These are phyloP conservation scores for Eucalyptus polybractea DNA, from an alignment of 345 rosid genomes.

Conservation along the genomic window DNA sequence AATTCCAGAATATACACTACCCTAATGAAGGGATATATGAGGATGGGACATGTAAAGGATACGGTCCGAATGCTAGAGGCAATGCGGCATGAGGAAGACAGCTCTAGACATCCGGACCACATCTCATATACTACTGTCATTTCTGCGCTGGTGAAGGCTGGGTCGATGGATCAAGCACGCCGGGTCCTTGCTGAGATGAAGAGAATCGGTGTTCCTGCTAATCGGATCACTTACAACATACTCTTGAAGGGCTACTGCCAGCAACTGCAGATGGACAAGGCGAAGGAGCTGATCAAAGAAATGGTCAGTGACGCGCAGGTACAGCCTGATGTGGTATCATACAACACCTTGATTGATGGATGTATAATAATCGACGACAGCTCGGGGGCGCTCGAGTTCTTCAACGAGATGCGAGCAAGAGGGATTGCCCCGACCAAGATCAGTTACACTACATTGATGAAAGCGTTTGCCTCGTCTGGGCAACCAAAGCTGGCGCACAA, in stretches of 20 bases:
- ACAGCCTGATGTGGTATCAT: slow-evolving; percentile 85
- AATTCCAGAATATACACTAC: slow-evolving; percentile 79
- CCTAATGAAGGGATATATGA: slow-evolving; percentile 96
- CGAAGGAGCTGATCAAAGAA: slow-evolving; percentile 60
- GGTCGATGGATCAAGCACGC: slow-evolving; percentile 72
- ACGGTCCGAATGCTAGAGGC: slow-evolving; percentile 82
- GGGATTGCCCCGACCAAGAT: slow-evolving; percentile 81
- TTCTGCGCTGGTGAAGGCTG: slow-evolving; percentile 72
- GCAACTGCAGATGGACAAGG: slow-evolving; percentile 60
- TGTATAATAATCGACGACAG: slow-evolving; percentile 80
- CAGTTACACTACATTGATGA: slow-evolving; percentile 94
- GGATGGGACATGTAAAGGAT: slow-evolving; percentile 55
- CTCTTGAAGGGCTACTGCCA: slow-evolving; percentile 88
- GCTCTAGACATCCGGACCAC: slow-evolving; percentile 69
- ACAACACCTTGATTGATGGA: slow-evolving; percentile 81
- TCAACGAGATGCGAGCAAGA: slow-evolving; percentile 73
- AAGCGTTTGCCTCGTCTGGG: slow-evolving; percentile 79
- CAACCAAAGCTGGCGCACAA: slow-evolving; percentile 84
- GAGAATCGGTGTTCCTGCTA: slow-evolving; percentile 69
- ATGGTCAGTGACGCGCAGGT: slow-evolving; percentile 48
- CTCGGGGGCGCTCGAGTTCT: slow-evolving; percentile 69
- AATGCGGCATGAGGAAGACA: slow-evolving; percentile 61
- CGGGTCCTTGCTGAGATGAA: slow-evolving; percentile 80
- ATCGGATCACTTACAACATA: slow-evolving; percentile 75
- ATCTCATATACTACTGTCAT: slow-evolving; percentile 86